Percentiles rank a stretch among this genome's conserved stretches.
Evolutionary conservation across 768 basidiomycete genomes (phyloP).

Genomic region (Pleurotus cornucopiae): DNA sequence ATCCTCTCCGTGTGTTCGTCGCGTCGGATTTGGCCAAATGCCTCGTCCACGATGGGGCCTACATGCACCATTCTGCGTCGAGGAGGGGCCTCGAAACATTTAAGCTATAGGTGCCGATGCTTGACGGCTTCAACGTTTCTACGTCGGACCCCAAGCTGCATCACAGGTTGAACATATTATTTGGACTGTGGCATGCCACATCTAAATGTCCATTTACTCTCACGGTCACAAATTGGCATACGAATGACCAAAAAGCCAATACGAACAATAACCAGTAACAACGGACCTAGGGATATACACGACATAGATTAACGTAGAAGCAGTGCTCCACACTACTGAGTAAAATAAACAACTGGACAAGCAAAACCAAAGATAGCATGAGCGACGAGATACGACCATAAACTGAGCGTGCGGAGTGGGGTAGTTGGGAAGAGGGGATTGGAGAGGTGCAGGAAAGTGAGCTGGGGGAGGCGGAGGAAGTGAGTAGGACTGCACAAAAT

Average conservation of each 20-base stretch:
- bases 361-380: slow-evolving; percentile 7
- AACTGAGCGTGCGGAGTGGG: background rate
- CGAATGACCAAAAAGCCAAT: background rate
- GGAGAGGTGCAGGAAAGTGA: background rate
- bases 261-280: background rate
- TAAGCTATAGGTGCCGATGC: background rate
- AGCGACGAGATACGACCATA: background rate
- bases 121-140: background rate
- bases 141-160: background rate
- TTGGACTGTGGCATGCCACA: no score
- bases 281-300: background rate
- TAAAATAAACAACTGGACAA: slow-evolving; percentile 7
- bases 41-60: background rate
- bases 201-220: background rate
- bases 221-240: background rate
- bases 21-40: background rate
- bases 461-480: background rate
- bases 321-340: slow-evolving; percentile 8
- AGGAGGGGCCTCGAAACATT: background rate
- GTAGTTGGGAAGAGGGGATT: background rate
- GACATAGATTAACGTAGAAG: slow-evolving; percentile 7
- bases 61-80: slow-evolving; percentile 2
- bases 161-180: background rate
- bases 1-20: slow-evolving; percentile 4
- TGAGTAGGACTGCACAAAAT: background rate